Percentiles rank a stretch among this genome's conserved stretches.
phyloP scores from a whole-genome alignment of 2,329 filamentous ascomycete genomes.

The Lithohypha guttulata region DNA sequence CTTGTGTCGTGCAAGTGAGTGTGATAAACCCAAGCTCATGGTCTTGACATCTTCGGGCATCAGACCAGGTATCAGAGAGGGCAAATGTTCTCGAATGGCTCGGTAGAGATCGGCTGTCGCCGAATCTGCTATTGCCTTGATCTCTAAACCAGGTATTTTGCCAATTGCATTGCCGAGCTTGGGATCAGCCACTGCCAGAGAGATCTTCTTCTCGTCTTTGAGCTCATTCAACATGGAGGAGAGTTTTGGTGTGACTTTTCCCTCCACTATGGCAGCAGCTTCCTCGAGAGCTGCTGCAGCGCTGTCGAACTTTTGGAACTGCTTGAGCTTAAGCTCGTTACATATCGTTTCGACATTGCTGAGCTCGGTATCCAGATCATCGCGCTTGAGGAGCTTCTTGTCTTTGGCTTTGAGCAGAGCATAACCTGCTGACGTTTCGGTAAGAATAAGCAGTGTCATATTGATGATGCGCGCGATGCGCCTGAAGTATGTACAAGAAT shows the following conservation, averaged over 20 bases:
- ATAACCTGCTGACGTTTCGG: slow-evolving; percentile 92
- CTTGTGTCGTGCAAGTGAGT: slow-evolving; percentile 94
- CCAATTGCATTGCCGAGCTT: slow-evolving; percentile 87
- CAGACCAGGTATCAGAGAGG: slow-evolving; percentile 82
- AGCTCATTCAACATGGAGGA: slow-evolving; percentile 72
- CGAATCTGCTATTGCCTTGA: slow-evolving; percentile 73
- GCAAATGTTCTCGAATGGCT: slow-evolving; percentile 81
- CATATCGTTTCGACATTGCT: slow-evolving; percentile 74
- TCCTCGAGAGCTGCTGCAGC: slow-evolving; percentile 83
- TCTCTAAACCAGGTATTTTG: slow-evolving; percentile 77
- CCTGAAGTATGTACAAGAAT: slow-evolving; percentile 2
- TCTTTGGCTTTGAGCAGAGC: slow-evolving; percentile 97
- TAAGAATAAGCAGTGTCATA: slow-evolving; percentile 87
- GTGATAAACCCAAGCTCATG: slow-evolving; percentile 91
- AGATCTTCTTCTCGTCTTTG: slow-evolving; percentile 96
- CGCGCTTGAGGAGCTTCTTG: slow-evolving; percentile 91
- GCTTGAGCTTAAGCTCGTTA: slow-evolving; percentile 83
- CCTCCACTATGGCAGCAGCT: slow-evolving; percentile 76
- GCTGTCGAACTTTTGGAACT: slow-evolving; percentile 95
- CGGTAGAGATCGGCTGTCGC: slow-evolving; percentile 82
- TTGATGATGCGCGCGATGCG: slow-evolving; percentile 24
- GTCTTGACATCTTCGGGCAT: slow-evolving; percentile 76
- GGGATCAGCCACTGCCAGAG: slow-evolving; percentile 83
- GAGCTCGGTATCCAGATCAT: slow-evolving; percentile 64
- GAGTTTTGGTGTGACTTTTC: slow-evolving; percentile 86